A percentile compares a stretch with the other conserved stretches of the same genome.
phyloP scores from a whole-genome alignment of 2,329 filamentous ascomycete genomes.

The Venturia carpophila region DNA sequence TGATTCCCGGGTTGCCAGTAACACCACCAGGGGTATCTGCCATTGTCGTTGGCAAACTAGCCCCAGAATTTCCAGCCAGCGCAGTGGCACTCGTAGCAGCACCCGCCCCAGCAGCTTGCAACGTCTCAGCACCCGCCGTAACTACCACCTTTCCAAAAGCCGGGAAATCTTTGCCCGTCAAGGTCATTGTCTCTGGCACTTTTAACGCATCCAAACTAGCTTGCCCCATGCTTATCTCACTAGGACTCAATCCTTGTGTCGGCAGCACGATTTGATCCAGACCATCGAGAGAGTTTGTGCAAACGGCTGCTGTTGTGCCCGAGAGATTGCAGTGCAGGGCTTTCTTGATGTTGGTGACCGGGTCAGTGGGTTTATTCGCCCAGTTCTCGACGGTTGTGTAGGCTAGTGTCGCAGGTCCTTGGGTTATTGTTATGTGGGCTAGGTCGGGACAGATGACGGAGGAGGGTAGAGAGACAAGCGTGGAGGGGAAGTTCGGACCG shows the following conservation, averaged over 20 bases:
- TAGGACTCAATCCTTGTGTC: background rate
- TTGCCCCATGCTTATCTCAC: constrained; percentile 2
- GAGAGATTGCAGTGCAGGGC: background rate
- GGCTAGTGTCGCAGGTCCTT: constrained; percentile 7
- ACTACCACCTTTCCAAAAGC: constrained; percentile 9
- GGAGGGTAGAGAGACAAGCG: background rate
- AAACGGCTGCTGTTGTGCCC: constrained; percentile 3
- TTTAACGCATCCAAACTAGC: constrained; percentile 3
- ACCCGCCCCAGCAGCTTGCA: background rate
- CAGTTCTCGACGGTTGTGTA: background rate
- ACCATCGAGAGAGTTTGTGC: constrained; percentile 4
- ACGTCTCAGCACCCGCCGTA: constrained; percentile 9
- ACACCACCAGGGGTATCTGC: background rate
- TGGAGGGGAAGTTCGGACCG: background rate
- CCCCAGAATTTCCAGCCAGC: background rate
- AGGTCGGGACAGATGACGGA: constrained; percentile 6
- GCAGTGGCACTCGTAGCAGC: background rate
- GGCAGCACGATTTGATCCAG: background rate
- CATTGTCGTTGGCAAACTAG: background rate
- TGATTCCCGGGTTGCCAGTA: constrained; percentile 1
- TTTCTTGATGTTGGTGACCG: background rate
- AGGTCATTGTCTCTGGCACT: background rate
- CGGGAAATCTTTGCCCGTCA: background rate
- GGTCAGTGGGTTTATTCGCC: background rate
- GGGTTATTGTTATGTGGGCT: constrained; percentile 1